phyloP scores from a whole-genome alignment of 257 asterid species.

The Gentiana straminea region DNA sequence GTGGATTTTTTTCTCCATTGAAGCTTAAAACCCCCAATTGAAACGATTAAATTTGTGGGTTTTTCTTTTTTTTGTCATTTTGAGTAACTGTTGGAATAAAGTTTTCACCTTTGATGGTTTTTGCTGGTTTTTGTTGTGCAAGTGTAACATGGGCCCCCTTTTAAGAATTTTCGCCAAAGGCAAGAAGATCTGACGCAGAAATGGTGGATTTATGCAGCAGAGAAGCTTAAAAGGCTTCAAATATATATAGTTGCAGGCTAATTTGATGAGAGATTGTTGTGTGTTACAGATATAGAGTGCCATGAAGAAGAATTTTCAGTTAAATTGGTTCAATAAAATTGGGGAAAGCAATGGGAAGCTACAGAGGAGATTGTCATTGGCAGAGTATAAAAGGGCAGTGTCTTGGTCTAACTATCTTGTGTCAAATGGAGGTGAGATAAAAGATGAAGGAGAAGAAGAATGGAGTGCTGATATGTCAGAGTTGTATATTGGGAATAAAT shows the following conservation, averaged over 20 bases:
- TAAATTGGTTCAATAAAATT: constrained; percentile 64
- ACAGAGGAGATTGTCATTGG: constrained; percentile 83
- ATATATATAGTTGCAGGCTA: no score
- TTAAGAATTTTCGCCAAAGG: no score
- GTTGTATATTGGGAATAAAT: constrained; percentile 81
- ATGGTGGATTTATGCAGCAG: no score
- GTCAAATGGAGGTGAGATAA: constrained; percentile 74
- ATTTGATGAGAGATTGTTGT: constrained; percentile 3
- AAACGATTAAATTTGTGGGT: not conserved
- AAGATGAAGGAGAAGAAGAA: constrained; percentile 61
- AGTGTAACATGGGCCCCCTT: no score
- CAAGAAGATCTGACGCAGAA: no score
- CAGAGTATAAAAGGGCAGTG: constrained; percentile 78
- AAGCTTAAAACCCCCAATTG: not conserved
- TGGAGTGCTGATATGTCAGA: constrained; percentile 99
- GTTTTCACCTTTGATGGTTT: no score
- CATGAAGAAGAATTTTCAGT: constrained; percentile 64
- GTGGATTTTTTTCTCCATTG: no score
- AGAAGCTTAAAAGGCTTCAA: no score
- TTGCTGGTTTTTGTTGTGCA: no score
- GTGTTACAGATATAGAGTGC: not conserved
- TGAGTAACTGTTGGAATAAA: not conserved
- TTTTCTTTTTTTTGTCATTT: not conserved
- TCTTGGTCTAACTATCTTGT: constrained; percentile 95
- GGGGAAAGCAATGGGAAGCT: constrained; percentile 62